phyloP scores from a whole-genome alignment of 345 rosid species.

The Pistacia vera region DNA sequence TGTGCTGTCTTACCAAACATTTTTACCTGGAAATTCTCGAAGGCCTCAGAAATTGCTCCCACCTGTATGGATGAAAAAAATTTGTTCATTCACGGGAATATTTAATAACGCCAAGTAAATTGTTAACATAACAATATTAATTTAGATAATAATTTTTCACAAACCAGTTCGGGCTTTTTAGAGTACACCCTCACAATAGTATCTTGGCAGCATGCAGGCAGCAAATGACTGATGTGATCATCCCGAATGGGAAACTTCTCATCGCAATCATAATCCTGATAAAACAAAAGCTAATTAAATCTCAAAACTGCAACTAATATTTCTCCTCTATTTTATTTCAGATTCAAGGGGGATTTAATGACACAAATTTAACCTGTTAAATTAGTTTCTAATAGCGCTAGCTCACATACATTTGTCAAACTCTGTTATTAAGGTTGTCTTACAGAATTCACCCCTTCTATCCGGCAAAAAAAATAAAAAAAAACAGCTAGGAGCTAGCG shows the following conservation, averaged over 20 bases:
- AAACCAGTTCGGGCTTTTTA: conserved; percentile 57
- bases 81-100: background rate
- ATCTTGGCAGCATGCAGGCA: conserved; percentile 48
- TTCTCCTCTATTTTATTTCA: background rate
- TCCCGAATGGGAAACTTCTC: conserved; percentile 35
- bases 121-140: background rate
- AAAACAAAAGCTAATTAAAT: conserved; percentile 19
- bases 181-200: conserved; percentile 59
- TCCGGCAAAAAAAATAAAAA: no score
- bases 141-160: conserved; percentile 3
- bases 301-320: background rate
- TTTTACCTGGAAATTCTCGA: conserved; percentile 44
- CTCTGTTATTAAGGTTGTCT: background rate
- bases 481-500: background rate
- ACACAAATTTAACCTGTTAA: background rate
- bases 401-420: background rate
- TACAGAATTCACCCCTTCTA: background rate
- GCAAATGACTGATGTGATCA: conserved; percentile 45
- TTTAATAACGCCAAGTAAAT: background rate
- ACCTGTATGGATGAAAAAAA: conserved; percentile 28
- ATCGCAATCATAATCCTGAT: conserved; percentile 44
- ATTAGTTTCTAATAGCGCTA: background rate
- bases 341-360: background rate
- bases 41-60: conserved; percentile 47
- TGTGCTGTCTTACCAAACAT: conserved; percentile 33